These are phyloP conservation scores for Trichodelitschia bisporula DNA, from an alignment of 495 filamentous ascomycete genomes.

Conservation along the genomic window DNA sequence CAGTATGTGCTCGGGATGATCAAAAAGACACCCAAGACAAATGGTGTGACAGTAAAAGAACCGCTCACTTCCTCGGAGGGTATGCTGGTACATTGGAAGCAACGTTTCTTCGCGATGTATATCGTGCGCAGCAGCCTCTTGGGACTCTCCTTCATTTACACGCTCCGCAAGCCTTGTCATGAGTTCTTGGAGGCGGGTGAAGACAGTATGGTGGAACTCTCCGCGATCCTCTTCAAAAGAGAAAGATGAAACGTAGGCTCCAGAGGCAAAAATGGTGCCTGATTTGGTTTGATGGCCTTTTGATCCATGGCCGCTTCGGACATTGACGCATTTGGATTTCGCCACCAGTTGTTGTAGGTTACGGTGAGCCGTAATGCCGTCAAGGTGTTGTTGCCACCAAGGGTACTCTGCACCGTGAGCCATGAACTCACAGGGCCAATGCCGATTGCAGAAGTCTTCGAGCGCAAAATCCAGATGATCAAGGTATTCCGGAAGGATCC, in stretches of 20 bases:
- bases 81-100: constrained; percentile 2
- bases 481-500: constrained; percentile 11
- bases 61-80: constrained; percentile 1
- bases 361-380: too few species aligned
- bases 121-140: constrained; percentile 3
- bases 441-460: constrained; percentile 24
- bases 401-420: too few species aligned
- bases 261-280: constrained; percentile 10
- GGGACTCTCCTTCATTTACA: constrained; percentile 1
- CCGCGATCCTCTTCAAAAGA: constrained; percentile 2
- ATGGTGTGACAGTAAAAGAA: constrained; percentile 13
- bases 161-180: constrained; percentile 1
- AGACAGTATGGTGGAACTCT: background rate
- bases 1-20: constrained; percentile 16
- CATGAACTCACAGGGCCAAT: too few species aligned
- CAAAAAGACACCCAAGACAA: constrained; percentile 18
- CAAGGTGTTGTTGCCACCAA: too few species aligned
- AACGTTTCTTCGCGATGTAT: background rate
- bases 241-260: constrained; percentile 9
- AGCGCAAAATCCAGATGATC: constrained; percentile 20
- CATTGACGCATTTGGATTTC: too few species aligned
- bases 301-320: too few species aligned
- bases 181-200: background rate
- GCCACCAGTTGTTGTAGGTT: too few species aligned
- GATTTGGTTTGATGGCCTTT: constrained; percentile 13